A percentile compares a stretch with the other conserved stretches of the same genome.
These are phyloP conservation scores for Lignosus rhinocerotis DNA, from an alignment of 1,284 basidiomycete species.

Conservation along the genomic window DNA sequence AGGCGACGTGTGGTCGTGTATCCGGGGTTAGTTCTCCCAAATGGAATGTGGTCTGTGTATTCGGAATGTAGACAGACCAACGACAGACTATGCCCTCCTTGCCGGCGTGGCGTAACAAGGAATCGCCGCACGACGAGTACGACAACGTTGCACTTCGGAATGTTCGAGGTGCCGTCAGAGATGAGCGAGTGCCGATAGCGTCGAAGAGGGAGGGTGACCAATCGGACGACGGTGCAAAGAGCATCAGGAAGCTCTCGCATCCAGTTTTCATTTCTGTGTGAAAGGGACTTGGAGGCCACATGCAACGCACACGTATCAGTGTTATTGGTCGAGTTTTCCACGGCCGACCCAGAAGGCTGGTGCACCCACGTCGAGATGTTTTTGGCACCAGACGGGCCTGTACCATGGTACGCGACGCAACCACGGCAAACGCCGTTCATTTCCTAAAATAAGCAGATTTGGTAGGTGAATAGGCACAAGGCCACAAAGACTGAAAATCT, in stretches of 20 bases:
- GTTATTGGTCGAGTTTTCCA: conserved; percentile 7
- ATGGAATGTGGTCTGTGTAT: background rate
- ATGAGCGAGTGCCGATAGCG: conserved; percentile 17
- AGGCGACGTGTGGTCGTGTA: background rate
- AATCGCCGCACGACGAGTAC: conserved; percentile 15
- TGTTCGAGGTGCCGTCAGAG: conserved; percentile 15
- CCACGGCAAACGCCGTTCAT: conserved; percentile 18
- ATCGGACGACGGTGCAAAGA: conserved; percentile 27
- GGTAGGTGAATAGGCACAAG: conserved; percentile 27
- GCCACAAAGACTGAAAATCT: conserved; percentile 10
- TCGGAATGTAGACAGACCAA: background rate
- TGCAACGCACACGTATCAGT: conserved; percentile 13
- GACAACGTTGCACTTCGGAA: conserved; percentile 4
- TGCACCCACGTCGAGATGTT: background rate
- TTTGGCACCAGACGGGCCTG: conserved; percentile 13
- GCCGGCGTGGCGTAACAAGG: background rate
- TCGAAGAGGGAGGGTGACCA: conserved; percentile 21
- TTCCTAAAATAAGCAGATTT: conserved; percentile 20
- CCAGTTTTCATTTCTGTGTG: conserved; percentile 26
- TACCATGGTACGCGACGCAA: conserved; percentile 14
- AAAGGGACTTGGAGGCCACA: conserved; percentile 20
- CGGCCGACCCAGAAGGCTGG: conserved; percentile 6
- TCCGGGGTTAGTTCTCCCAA: background rate
- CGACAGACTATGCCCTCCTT: background rate
- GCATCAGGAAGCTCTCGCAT: conserved; percentile 27